A percentile compares a stretch with the other conserved stretches of the same genome.
Conservation (phyloP, 768 basidiomycete species). For the Leccinum sublutescens region DNA sequence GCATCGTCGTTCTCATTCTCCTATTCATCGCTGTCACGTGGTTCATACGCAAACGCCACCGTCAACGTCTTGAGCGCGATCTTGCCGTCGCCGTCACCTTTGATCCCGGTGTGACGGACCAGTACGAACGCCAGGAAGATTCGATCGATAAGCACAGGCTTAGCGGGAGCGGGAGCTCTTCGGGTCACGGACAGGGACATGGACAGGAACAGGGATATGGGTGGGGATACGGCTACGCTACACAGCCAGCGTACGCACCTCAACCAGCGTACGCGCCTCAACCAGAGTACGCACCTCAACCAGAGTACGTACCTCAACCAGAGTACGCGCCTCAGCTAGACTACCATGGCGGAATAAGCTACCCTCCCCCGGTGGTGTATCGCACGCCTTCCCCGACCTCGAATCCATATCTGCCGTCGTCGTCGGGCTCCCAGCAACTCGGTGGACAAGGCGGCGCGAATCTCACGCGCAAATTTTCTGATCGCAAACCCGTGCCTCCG, state of each 20-base stretch:
- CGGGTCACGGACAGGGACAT: slow-evolving; percentile 12
- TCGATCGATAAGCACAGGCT: slow-evolving; percentile 20
- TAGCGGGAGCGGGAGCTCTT: slow-evolving; percentile 22
- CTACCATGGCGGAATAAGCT: slow-evolving; percentile 18
- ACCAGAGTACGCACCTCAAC: slow-evolving; percentile 17
- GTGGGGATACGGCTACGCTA: slow-evolving; percentile 16
- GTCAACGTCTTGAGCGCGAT: slow-evolving; percentile 36
- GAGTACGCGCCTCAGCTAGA: slow-evolving; percentile 21
- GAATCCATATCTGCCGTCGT: slow-evolving; percentile 11
- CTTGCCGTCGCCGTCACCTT: slow-evolving; percentile 50
- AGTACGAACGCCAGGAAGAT: slow-evolving; percentile 26
- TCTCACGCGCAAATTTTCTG: slow-evolving; percentile 34
- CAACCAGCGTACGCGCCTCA: slow-evolving; percentile 18
- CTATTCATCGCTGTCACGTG: slow-evolving; percentile 45
- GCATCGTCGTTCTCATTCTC: slow-evolving; percentile 45
- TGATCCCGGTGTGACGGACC: slow-evolving; percentile 38
- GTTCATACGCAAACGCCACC: slow-evolving; percentile 48
- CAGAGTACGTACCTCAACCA: slow-evolving; percentile 15
- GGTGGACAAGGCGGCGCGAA: slow-evolving; percentile 28
- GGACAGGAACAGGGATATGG: slow-evolving; percentile 7
- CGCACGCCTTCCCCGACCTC: slow-evolving; percentile 5
- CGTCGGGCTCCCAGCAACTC: slow-evolving; percentile 13
- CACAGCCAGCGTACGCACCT: slow-evolving; percentile 17
- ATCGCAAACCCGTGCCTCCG: slow-evolving; percentile 35
- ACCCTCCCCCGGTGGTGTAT: slow-evolving; percentile 11